These are phyloP conservation scores for Sequoiadendron giganteum DNA, from an alignment of 75 land plant species.

Conservation along the genomic window DNA sequence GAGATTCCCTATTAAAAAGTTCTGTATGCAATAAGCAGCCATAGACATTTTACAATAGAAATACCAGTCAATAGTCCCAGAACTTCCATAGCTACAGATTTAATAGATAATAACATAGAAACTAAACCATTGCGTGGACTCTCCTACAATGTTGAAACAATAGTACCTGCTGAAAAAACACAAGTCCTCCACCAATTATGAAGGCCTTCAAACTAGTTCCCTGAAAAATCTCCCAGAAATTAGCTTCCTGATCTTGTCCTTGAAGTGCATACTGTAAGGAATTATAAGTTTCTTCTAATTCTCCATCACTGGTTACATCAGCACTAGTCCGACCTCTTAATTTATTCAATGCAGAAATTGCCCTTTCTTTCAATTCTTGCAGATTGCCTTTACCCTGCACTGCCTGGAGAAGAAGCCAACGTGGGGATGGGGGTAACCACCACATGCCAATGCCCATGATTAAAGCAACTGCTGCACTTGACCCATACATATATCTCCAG, in stretches of 20 bases:
- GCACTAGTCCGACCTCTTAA: slow-evolving; percentile 59
- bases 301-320: slow-evolving; percentile 45
- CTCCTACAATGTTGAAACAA: neutral
- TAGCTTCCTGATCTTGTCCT: slow-evolving; percentile 53
- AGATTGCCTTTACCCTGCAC: slow-evolving; percentile 73
- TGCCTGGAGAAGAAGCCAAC: slow-evolving; percentile 91
- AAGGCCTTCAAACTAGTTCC: slow-evolving; percentile 93
- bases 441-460: slow-evolving; percentile 88
- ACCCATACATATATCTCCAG: slow-evolving; percentile 93
- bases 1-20: neutral
- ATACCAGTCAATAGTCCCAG: neutral
- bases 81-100: slow-evolving; percentile 11
- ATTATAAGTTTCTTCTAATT: slow-evolving; percentile 65
- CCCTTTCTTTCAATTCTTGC: slow-evolving; percentile 60
- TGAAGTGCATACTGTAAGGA: slow-evolving; percentile 53
- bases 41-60: neutral
- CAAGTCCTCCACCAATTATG: slow-evolving; percentile 84
- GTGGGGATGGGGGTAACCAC: slow-evolving; percentile 92
- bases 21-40: neutral
- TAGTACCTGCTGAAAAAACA: slow-evolving; percentile 90
- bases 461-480: slow-evolving; percentile 69
- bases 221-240: slow-evolving; percentile 76
- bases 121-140: neutral
- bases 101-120: neutral
- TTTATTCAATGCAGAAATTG: slow-evolving; percentile 52